Evolutionary conservation across 495 filamentous ascomycete species (phyloP), one percentile per base, ranked within the genome.

Genomic region (Penicilliopsis zonata): DNA sequence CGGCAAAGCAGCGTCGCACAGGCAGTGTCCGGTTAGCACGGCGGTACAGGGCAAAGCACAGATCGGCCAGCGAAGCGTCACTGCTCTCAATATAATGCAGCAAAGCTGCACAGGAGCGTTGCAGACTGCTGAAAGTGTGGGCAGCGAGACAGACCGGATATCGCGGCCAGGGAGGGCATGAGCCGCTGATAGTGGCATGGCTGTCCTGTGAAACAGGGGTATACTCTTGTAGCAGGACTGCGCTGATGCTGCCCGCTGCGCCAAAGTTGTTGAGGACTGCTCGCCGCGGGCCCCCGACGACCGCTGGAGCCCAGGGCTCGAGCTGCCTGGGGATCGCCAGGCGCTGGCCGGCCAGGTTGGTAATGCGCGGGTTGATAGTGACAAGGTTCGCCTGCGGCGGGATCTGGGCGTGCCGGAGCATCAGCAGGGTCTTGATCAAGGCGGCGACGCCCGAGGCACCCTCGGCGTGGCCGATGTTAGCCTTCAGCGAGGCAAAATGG

Each of bases 401-500:
- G 4, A 70, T 55, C 5, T 43, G 34, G 8, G 50, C 43, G 4
- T 64, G 34, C 3, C 63, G 52, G 9, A 75, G 63, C 66, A 72
- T 70, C 9, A 67, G 30, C 5, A 70, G 39, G 0, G 57, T 38
- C 36, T 72, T 71, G 19, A 69, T 46, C 14, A 72, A 36, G 0
- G 57, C 50, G 4, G 60, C 37, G 2, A 67, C 42, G 3, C 70
- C 70, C 0, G 67, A 64, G 0, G 65, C 52, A 1, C 53, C 52
- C 35, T 75, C 71, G 0, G 57, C 59, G 36, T 75, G 71, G 4
- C 71, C 71, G 8, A 74, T 45, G 3, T 59, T 46, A 0, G 59
- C 55, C 31, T 76, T 75, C 9, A 69, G 58, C 0, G 67, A 69
- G 0, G 59, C 57, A 7, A 67, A 29, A 0, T 34, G 3, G 8